Base-by-base conservation (phyloP, 208 protist genomes). In the Leishmania aethiopica region DNA sequence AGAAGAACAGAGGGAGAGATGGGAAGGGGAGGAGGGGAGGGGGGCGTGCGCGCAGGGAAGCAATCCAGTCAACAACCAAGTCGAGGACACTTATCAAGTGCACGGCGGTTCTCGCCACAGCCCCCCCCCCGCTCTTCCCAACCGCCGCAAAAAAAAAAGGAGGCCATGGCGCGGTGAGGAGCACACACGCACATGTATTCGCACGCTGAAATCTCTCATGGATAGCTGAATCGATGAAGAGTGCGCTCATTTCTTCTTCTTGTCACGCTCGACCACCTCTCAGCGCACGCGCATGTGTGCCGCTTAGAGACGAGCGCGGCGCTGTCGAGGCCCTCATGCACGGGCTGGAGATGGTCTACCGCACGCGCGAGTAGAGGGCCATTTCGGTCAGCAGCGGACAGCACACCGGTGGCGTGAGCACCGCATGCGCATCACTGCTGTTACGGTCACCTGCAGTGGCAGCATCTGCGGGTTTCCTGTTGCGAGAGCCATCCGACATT, bases 321-420 rank as follows among this genome's bases (percentile, higher is more conserved):
- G 25, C 25, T 62, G 25, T 32, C 57, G 57, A 25, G 25, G 57
- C 25, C 25, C 17, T 62, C 57, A 32, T 25, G 57, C 57, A n/a
- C 57, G 0, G 57, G 22, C 22, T 60, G 22, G 57, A 60, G 13
- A 28, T 40, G 10, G 32, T 45, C 64, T 70, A 70, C 64, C 25
- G 35, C 64, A n/a, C 32, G 67, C 70, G 77, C 28, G 81, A 37
- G 57, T 78, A 85, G 28, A 85, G 72, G 22, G 55, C 82, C 67
- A 85, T 37, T 53, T 81, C 82, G 3, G 82, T 85, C 72, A 85
- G 19, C 47, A 85, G 51, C 7, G 71, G 15, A 37, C 77, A 85
- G 22, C 7, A 1, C 15, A 81, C 19, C 35, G 77, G 60, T 25
- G 70, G 60, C 13, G 60, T 37, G 25, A 62, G 25, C 57, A 32